A percentile compares a stretch with the other conserved stretches of the same genome.
Conservation (phyloP, 2,329 filamentous ascomycete species). For the Verruconis gallopava region DNA sequence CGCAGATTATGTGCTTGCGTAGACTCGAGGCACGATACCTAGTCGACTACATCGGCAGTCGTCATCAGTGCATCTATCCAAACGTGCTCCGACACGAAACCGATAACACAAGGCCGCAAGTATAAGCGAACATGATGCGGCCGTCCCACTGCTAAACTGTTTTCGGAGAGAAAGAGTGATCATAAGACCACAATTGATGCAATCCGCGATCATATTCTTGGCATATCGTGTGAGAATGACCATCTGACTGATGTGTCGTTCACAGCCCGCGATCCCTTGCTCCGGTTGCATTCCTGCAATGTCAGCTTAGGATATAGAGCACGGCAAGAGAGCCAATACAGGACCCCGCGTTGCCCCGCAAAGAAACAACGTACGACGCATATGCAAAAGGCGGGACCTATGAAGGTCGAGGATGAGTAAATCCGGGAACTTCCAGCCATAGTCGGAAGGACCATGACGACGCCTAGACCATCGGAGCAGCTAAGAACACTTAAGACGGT, state of each 20-base stretch:
- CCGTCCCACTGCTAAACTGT: too few species aligned
- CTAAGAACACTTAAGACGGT: too few species aligned
- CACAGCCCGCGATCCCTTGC: slow-evolving; percentile 7
- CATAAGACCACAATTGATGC: not conserved
- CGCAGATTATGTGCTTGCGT: too few species aligned
- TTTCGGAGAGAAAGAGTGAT: slow-evolving; percentile 2
- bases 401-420: slow-evolving; percentile 2
- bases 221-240: slow-evolving; percentile 3
- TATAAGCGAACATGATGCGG: too few species aligned
- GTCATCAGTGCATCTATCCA: too few species aligned
- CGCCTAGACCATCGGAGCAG: slow-evolving; percentile 1
- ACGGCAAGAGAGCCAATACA: too few species aligned
- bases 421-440: slow-evolving; percentile 2
- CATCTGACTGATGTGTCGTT: slow-evolving; percentile 1
- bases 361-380: slow-evolving; percentile 1
- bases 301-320: too few species aligned
- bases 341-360: slow-evolving; percentile 1
- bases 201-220: slow-evolving; percentile 5
- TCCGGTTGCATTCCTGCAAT: slow-evolving; percentile 8
- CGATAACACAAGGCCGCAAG: too few species aligned
- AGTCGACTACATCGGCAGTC: too few species aligned
- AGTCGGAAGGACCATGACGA: not conserved
- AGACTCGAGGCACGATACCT: too few species aligned
- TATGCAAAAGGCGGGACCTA: not conserved
- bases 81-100: too few species aligned